Evolutionary conservation across 306 rosid species (phyloP), one percentile per base, ranked within the genome.

Genomic region (Prunus padus): DNA sequence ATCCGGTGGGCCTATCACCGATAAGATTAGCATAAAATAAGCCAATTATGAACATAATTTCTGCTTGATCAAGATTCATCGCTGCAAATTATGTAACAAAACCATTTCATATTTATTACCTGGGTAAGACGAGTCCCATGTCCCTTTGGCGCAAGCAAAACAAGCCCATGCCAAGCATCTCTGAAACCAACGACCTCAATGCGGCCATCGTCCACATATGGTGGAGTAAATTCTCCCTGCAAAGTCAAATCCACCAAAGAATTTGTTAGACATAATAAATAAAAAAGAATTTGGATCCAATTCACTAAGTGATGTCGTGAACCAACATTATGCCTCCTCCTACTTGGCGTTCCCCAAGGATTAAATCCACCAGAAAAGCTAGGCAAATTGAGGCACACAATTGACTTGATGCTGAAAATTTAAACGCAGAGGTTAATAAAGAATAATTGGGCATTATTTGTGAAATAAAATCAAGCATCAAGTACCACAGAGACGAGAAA

Each of bases 51-150:
- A 15, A 30, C 42, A 8, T 30, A 28, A 16, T 28, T 14, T 15
- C 20, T 1, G 2, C 44, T 62, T 62, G 67, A 62, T 62, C 44
- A 62, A 62, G 9, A 18, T 18, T 51, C 57, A 51, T 46, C 12
- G 12, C 12, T 46, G 51, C 51, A 46, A 2, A 11, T 11, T 46
- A 10, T 3, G 51, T 67, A 15, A 50, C 10, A 13, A 66, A 20
- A 31, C 10, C 23, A 64, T 13, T 31, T 37, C 57, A n/a, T 23
- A 50, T 49, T 49, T 69, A 70, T 76, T 72, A 92, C 98, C 97
- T 95, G 99, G 47, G 97, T 97, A 85, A 95, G 99, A 77, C 97
- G 99, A 79, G 96, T 90, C 67, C 99, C 99, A 75, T 95, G 99
- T 51, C 99, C 97, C 0, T 90, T 92, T n/a, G 98, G 98, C 76